Evolutionary conservation across 148 eudicot genomes (phyloP).

Genomic region (Salicornia ramosissima): DNA sequence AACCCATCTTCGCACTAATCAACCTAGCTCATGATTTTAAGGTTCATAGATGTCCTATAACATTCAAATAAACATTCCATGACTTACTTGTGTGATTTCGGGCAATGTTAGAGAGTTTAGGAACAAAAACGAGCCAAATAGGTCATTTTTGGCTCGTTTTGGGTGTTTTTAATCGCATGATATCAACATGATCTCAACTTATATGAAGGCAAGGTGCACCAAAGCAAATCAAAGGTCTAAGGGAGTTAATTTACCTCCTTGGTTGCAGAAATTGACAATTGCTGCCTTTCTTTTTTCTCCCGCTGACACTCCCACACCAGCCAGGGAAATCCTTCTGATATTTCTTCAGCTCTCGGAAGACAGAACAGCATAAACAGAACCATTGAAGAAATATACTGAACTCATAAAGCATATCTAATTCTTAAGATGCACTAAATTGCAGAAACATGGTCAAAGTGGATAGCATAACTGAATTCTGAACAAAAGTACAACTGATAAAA

Average conservation of each 20-base stretch:
- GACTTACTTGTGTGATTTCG: no score
- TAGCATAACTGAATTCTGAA: not conserved
- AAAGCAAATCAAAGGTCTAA: no score
- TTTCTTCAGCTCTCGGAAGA: slow-evolving; percentile 80
- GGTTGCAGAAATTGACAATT: slow-evolving; percentile 42
- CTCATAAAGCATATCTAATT: not conserved
- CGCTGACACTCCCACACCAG: slow-evolving; percentile 90
- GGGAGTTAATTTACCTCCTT: slow-evolving; percentile 51
- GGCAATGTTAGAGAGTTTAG: no score
- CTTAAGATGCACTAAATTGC: not conserved
- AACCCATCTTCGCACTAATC: no score
- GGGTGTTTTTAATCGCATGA: no score
- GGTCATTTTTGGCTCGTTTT: no score
- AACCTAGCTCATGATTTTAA: no score
- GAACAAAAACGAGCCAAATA: no score
- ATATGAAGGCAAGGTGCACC: no score
- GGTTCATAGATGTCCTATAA: no score
- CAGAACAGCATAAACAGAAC: slow-evolving; percentile 45
- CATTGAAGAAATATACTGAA: not conserved
- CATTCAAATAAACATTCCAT: no score
- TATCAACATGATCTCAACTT: no score
- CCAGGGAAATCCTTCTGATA: slow-evolving; percentile 75
- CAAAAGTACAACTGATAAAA: not conserved
- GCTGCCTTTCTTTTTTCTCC: slow-evolving; percentile 70
- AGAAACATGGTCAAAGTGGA: not conserved